A percentile compares a stretch with the other conserved stretches of the same genome.
phyloP scores from a whole-genome alignment of 2,329 filamentous ascomycete genomes.

The Myriangium duriaei region DNA sequence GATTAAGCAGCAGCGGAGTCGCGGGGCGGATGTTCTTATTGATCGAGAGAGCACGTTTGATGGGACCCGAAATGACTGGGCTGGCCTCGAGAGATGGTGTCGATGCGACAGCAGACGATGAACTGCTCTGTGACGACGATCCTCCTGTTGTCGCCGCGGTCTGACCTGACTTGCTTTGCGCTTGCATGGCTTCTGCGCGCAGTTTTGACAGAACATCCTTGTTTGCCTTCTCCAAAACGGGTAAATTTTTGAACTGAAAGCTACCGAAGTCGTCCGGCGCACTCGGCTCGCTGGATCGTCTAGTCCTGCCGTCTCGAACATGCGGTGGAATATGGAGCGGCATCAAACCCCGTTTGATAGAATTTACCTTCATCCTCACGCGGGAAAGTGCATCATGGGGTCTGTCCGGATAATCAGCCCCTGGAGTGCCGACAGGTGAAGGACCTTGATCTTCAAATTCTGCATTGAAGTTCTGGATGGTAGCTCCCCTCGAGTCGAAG shows the following conservation, averaged over 20 bases:
- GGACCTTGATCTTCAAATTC: slow-evolving; percentile 85
- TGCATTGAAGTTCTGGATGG: slow-evolving; percentile 80
- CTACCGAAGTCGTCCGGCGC: slow-evolving; percentile 86
- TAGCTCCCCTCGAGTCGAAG: slow-evolving; percentile 84
- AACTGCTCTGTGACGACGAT: slow-evolving; percentile 12
- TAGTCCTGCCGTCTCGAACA: slow-evolving; percentile 77
- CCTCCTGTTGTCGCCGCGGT: slow-evolving; percentile 27
- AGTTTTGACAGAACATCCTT: slow-evolving; percentile 98
- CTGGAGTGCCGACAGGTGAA: slow-evolving; percentile 55
- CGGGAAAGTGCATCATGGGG: slow-evolving; percentile 90
- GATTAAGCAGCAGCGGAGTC: slow-evolving; percentile 70
- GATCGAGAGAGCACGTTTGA: slow-evolving; percentile 72
- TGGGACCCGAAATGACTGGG: slow-evolving; percentile 63
- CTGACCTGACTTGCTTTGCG: slow-evolving; percentile 39
- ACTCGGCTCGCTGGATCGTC: slow-evolving; percentile 82
- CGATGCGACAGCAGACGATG: slow-evolving; percentile 31
- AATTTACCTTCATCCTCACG: slow-evolving; percentile 71
- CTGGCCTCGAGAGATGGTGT: slow-evolving; percentile 67
- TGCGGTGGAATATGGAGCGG: slow-evolving; percentile 93
- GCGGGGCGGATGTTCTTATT: slow-evolving; percentile 71
- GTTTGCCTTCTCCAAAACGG: slow-evolving; percentile 93
- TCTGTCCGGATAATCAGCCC: slow-evolving; percentile 70
- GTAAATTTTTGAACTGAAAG: slow-evolving; percentile 94
- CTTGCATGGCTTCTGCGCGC: slow-evolving; percentile 75
- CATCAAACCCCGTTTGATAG: slow-evolving; percentile 83